Base-by-base conservation (phyloP, 805 yeast genomes). In the Saturnispora hagleri region DNA sequence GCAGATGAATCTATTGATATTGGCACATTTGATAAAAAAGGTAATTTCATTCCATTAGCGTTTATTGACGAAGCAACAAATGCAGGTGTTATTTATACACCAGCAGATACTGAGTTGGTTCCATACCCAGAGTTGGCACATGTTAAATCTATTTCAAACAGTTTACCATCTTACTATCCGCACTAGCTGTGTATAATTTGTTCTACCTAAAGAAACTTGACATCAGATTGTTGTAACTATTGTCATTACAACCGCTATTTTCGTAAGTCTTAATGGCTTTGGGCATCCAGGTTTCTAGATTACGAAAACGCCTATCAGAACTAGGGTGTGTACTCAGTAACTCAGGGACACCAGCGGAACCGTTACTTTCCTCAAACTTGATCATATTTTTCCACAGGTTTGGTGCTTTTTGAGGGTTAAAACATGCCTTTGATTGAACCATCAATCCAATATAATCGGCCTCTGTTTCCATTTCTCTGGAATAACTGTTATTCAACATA, bases 391-490 rank as follows among this genome's bases (percentile, higher is more conserved):
- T 66, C 99, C 99, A 93, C 52, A 93, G 75, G 10, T 69, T 70
- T 1, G 84, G 79, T 0, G 96, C 85, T 58, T 82, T 88, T 17
- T 69, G 69, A 5, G 96, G 89, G 56, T 90, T 71, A 66, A 75
- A 93, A 64, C 99, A 93, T 46, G 95, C 95, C 53, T 81, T 72
- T 2, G 96, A 80, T 96, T 91, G 87, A 58, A 91, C 73, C 81
- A 89, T 84, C 54, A 93, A 71, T 0, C 99, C 99, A 31, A 93
- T 90, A 60, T 84, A 83, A 67, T 93, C 99, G 0, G 99, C 98
- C 66, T 93, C 99, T 0, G 89, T 77, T 67, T 93, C 99, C 96
- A 89, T 89, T 53, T 80, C 88, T 60, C 99, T 74, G 1, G 95
- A 86, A 0, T 95, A 86, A 0, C 97, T 97, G 77, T 84, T 77